phyloP scores from a whole-genome alignment of 1,284 basidiomycete species.

The Anthracocystis walkeri region DNA sequence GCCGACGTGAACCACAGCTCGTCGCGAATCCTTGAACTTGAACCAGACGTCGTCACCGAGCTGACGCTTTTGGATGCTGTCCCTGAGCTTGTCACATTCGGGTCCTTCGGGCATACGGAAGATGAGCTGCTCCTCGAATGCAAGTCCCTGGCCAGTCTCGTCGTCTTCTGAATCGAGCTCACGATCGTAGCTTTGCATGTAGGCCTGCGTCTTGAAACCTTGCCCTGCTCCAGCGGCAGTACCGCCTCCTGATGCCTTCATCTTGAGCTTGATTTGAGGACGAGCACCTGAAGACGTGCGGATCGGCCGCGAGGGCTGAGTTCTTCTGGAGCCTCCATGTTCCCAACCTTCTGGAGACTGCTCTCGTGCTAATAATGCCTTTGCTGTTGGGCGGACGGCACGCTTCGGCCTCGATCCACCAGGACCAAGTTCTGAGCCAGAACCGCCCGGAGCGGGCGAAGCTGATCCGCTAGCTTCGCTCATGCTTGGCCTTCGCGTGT shows the following conservation, averaged over 20 bases:
- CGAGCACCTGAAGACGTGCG: slow-evolving; percentile 45
- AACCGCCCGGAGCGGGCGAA: slow-evolving; percentile 26
- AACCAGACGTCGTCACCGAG: slow-evolving; percentile 91
- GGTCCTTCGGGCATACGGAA: slow-evolving; percentile 87
- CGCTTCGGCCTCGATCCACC: slow-evolving; percentile 41
- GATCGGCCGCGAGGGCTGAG: slow-evolving; percentile 34
- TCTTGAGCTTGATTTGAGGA: slow-evolving; percentile 56
- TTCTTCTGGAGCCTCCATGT: slow-evolving; percentile 35
- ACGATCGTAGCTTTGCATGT: slow-evolving; percentile 75
- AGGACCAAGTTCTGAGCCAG: slow-evolving; percentile 5
- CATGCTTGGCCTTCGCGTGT: slow-evolving; percentile 6
- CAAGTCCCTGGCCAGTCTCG: slow-evolving; percentile 74
- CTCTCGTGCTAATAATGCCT: slow-evolving; percentile 47
- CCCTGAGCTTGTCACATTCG: slow-evolving; percentile 65
- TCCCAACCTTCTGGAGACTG: slow-evolving; percentile 52
- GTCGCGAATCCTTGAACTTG: slow-evolving; percentile 96
- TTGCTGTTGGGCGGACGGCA: slow-evolving; percentile 44
- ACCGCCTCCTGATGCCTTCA: slow-evolving; percentile 47
- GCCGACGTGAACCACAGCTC: slow-evolving; percentile 90
- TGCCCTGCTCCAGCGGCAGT: slow-evolving; percentile 48
- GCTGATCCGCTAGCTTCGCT: slow-evolving; percentile 40
- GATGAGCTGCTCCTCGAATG: slow-evolving; percentile 98
- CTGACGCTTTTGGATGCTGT: slow-evolving; percentile 78
- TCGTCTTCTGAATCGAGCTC: slow-evolving; percentile 97
- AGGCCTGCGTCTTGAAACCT: slow-evolving; percentile 64